phyloP scores from a whole-genome alignment of 306 rosid genomes.

The Malus sylvestris region DNA sequence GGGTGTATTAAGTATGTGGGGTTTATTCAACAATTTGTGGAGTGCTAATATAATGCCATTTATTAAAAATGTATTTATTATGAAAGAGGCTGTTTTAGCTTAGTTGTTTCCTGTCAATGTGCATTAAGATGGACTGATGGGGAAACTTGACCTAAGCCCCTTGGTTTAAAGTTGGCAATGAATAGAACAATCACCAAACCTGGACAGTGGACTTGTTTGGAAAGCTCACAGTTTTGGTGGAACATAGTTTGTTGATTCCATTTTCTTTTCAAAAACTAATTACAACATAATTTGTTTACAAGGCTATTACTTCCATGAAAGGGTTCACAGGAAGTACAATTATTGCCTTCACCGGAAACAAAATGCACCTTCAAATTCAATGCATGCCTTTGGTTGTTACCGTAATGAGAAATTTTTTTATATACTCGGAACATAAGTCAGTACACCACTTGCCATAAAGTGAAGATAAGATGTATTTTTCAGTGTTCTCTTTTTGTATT shows the following conservation, averaged over 20 bases:
- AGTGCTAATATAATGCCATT: no score
- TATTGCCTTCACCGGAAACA: not conserved
- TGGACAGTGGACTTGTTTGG: not conserved
- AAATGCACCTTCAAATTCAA: not conserved
- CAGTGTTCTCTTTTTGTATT: no score
- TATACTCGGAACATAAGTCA: no score
- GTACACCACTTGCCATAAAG: no score
- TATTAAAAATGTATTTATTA: no score
- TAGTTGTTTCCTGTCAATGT: not conserved
- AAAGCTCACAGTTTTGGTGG: not conserved
- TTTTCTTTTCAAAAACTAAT: not conserved
- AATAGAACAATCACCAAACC: not conserved
- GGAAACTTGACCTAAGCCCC: not conserved
- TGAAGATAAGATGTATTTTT: no score
- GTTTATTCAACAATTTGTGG: no score
- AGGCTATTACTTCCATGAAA: not conserved
- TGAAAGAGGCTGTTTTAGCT: no score
- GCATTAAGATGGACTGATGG: not conserved
- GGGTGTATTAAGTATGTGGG: no score
- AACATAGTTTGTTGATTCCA: not conserved
- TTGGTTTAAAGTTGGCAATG: not conserved
- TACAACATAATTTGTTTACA: not conserved
- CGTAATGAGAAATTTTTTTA: no score
- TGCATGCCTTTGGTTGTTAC: not conserved
- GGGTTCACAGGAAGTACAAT: not conserved